These are phyloP conservation scores for Nepenthes mirabilis DNA, from an alignment of 148 eudicot genomes.

Conservation along the genomic window DNA sequence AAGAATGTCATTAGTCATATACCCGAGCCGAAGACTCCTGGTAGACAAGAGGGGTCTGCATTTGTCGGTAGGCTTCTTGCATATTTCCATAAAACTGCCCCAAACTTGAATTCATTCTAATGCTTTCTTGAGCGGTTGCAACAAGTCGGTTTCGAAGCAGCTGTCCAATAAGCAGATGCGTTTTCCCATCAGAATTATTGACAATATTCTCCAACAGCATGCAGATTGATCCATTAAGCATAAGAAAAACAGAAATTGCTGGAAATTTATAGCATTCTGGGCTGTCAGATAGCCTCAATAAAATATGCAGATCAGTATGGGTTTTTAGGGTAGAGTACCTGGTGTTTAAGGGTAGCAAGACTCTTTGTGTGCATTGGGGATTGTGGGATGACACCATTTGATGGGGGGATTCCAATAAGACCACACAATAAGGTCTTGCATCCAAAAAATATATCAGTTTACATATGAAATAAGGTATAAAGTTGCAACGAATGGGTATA, in stretches of 20 bases:
- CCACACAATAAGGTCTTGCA: constrained; percentile 29
- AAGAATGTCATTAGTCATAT: constrained; percentile 1
- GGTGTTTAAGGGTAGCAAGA: constrained; percentile 23
- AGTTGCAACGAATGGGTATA: neutral
- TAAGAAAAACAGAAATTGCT: neutral
- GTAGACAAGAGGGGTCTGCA: constrained; percentile 80
- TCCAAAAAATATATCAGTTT: neutral
- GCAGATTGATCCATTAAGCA: neutral
- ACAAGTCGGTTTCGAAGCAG: constrained; percentile 66
- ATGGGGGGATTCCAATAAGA: constrained; percentile 26
- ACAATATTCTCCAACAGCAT: neutral
- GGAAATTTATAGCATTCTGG: no score
- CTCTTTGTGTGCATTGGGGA: constrained; percentile 31
- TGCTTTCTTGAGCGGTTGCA: constrained; percentile 50
- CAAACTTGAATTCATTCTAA: constrained; percentile 55
- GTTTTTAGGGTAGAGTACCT: neutral
- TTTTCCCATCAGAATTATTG: neutral
- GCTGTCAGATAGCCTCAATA: neutral
- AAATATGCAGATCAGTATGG: neutral
- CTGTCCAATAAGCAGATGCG: constrained; percentile 18
- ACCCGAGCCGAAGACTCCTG: constrained; percentile 55
- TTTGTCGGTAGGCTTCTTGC: constrained; percentile 79
- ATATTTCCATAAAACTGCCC: constrained; percentile 71
- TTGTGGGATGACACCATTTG: constrained; percentile 23
- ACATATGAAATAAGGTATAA: neutral